A percentile compares a stretch with the other conserved stretches of the same genome.
These are phyloP conservation scores for Tolypocladium guangdongense DNA, from an alignment of 2,329 filamentous ascomycete species.

Conservation along the genomic window DNA sequence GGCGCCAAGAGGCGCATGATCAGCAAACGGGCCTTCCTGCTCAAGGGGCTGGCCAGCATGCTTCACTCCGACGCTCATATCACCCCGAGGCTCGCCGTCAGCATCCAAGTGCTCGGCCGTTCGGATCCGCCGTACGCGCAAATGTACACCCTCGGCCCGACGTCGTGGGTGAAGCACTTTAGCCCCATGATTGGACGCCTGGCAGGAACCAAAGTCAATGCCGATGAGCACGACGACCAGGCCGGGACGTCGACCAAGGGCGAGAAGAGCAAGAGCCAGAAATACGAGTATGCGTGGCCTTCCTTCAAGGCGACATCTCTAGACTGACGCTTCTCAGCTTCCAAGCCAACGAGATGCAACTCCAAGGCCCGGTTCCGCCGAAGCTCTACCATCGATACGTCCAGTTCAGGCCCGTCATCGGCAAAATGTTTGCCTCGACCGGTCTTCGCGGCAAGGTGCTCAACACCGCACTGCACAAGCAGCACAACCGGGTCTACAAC, in stretches of 20 bases:
- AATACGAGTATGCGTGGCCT: conserved; percentile 58
- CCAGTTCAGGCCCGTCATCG: conserved; percentile 84
- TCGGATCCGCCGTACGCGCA: conserved; percentile 59
- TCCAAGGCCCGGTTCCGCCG: conserved; percentile 70
- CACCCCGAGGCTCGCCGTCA: conserved; percentile 60
- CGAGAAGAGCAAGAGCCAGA: conserved; percentile 47
- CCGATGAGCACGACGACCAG: conserved; percentile 40
- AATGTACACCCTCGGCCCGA: conserved; percentile 70
- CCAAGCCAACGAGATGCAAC: conserved; percentile 84
- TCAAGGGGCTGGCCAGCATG: conserved; percentile 57
- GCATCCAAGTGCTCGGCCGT: conserved; percentile 65
- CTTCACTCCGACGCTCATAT: conserved; percentile 53
- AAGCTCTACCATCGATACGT: conserved; percentile 85
- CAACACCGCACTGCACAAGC: conserved; percentile 79
- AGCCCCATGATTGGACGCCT: conserved; percentile 81
- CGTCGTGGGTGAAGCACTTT: conserved; percentile 71
- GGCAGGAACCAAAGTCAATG: conserved; percentile 58
- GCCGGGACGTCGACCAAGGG: conserved; percentile 9
- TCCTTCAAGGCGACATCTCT: neutral
- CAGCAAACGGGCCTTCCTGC: conserved; percentile 74
- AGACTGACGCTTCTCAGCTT: conserved; percentile 46
- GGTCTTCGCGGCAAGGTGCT: conserved; percentile 71
- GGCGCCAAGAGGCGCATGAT: conserved; percentile 73
- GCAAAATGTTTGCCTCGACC: conserved; percentile 71
- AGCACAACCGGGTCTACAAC: conserved; percentile 83